Percentiles rank a stretch among this genome's conserved stretches.
phyloP scores from a whole-genome alignment of 768 basidiomycete genomes.

The Boletus huronensis region DNA sequence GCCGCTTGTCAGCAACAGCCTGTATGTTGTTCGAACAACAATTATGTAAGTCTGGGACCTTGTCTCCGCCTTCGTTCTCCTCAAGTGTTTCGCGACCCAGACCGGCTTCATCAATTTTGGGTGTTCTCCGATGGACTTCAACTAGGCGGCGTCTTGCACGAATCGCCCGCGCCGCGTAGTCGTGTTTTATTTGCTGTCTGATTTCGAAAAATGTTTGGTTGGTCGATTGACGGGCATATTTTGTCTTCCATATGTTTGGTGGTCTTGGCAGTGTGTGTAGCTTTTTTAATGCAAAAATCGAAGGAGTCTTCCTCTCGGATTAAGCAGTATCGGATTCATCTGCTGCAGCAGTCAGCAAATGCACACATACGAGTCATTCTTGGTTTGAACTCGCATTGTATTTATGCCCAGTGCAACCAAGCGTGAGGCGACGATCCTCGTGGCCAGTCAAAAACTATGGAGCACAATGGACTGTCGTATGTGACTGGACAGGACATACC shows the following conservation, averaged over 20 bases:
- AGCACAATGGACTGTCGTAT: not conserved
- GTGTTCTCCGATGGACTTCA: slow-evolving; percentile 24
- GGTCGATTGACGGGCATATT: not conserved
- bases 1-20: slow-evolving; percentile 25
- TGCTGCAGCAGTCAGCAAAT: not conserved
- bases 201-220: slow-evolving; percentile 2
- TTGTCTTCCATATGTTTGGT: not conserved
- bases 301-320: not conserved
- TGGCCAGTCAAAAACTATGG: not conserved
- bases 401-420: not conserved
- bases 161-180: not conserved
- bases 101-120: slow-evolving; percentile 19
- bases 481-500: not conserved
- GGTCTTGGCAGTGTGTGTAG: not conserved
- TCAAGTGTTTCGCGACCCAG: slow-evolving; percentile 2
- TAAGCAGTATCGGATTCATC: not conserved
- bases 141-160: slow-evolving; percentile 12
- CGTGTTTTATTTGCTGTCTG: not conserved
- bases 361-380: too few relatives aligned
- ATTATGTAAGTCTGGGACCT: slow-evolving; percentile 15
- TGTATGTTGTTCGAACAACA: slow-evolving; percentile 22
- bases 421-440: not conserved
- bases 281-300: not conserved
- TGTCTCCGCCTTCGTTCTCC: not conserved
- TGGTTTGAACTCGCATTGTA: not conserved